Base-by-base conservation (phyloP, 2,329 filamentous ascomycete species). In the Verticillium nonalfalfae region DNA sequence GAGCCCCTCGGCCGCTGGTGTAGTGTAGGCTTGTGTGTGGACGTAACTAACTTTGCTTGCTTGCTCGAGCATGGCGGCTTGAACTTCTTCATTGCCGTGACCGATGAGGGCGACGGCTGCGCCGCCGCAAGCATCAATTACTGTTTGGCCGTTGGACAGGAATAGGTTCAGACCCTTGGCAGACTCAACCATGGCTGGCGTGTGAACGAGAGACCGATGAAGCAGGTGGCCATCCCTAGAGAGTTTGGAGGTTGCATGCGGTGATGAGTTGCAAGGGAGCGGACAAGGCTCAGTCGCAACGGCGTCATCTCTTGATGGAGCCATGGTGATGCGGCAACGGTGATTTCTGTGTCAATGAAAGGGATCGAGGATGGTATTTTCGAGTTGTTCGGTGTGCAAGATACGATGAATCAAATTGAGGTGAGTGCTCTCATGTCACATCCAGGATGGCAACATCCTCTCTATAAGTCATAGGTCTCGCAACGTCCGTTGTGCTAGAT, bases 1-100 rank as follows among this genome's bases (percentile, higher is more conserved):
- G 1, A 74, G 61, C n/a, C 71, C 66, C 35, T 74, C 71, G 57
- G 71, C 74, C 1, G 74, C 66, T 1, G 82, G 78, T 63, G 87
- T 84, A 1, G 79, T 77, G 4, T 68, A 69, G 1, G 68, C 63
- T 1, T 64, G 66, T 0, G 71, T 68, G 57, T 73, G 69, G 15
- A 68, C 66, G 34, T 73, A 75, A 58, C 68, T 66, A 7, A 73
- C 63, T 31, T 67, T 64, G 5, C 66, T 60, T 1, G 71, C 62
- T 58, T 75, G 73, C 7, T 66, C 61, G 14, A 67, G 31, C 39
- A 74, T 69, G 26, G 72, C 73, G 18, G 66, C 62, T 21, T 68
- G 66, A 35, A 75, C 69, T 14, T 67, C 66, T 7, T 65, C 54
- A 55, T 74, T 66, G 26, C 66, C 68, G 59, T 74, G 72, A 7